Conservation (phyloP, 352 stramenopile genomes). For the Peronospora destructor region DNA sequence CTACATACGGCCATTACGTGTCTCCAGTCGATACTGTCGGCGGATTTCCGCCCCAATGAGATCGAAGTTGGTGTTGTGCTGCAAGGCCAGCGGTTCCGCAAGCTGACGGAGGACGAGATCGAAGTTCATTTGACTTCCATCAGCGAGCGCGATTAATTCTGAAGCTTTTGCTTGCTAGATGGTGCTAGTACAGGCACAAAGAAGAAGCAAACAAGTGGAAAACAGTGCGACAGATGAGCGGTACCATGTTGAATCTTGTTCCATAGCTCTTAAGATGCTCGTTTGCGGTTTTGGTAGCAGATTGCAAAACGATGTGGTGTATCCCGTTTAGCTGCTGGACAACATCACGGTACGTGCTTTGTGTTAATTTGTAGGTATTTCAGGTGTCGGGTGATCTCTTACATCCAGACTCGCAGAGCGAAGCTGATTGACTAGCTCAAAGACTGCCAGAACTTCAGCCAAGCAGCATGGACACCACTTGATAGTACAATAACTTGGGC, state of each 20-base stretch:
- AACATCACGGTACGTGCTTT: too few species aligned
- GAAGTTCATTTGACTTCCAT: conserved; percentile 97
- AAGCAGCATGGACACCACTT: conserved; percentile 8
- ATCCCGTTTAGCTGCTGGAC: too few species aligned
- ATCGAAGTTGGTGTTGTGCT: conserved; percentile 85
- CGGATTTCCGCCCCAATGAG: conserved; percentile 96
- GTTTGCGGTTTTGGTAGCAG: neutral
- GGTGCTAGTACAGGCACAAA: conserved; percentile 9
- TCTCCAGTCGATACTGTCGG: conserved; percentile 94
- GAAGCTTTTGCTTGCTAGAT: conserved; percentile 7
- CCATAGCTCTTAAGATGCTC: neutral
- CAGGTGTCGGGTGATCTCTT: too few species aligned
- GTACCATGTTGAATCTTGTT: conserved; percentile 3
- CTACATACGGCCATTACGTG: conserved; percentile 96
- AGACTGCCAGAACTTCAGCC: neutral
- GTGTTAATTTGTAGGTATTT: too few species aligned
- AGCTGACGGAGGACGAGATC: conserved; percentile 95
- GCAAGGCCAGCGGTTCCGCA: conserved; percentile 78
- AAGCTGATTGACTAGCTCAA: too few species aligned
- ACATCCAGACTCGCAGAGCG: too few species aligned
- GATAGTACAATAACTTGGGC: too few species aligned
- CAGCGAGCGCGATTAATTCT: conserved; percentile 87
- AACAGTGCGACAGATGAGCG: conserved; percentile 17
- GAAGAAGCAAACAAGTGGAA: conserved; percentile 14
- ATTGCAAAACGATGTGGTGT: neutral